Conservation (phyloP, 164 flowering plant species). For the Tinospora cordifolia region DNA sequence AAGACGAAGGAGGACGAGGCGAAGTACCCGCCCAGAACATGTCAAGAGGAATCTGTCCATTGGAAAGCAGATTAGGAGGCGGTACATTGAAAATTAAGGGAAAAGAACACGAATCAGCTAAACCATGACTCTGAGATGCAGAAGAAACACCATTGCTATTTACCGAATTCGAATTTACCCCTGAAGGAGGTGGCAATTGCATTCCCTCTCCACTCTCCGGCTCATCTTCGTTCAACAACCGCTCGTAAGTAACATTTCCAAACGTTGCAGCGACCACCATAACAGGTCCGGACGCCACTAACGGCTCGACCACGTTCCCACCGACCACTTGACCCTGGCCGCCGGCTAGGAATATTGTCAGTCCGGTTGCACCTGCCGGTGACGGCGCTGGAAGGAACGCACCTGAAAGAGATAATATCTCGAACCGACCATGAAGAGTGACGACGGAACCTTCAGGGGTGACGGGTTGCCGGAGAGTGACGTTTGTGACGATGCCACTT, state of each 20-base stretch:
- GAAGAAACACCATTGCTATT: neutral
- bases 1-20: conserved; percentile 9
- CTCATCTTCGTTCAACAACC: conserved; percentile 50
- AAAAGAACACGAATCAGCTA: conserved; percentile 7
- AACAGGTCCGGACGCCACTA: conserved; percentile 65
- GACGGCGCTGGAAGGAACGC: conserved; percentile 65
- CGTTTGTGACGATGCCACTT: conserved; percentile 49
- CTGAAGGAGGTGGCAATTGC: conserved; percentile 21
- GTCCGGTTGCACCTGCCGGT: conserved; percentile 48
- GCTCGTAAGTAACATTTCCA: conserved; percentile 49
- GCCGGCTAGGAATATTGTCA: conserved; percentile 60
- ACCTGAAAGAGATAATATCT: conserved; percentile 57
- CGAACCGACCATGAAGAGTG: conserved; percentile 53
- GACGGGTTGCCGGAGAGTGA: conserved; percentile 47
- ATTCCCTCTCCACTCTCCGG: conserved; percentile 20
- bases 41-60: conserved; percentile 14
- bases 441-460: conserved; percentile 37
- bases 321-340: conserved; percentile 78
- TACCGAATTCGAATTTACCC: conserved; percentile 12
- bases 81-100: conserved; percentile 5
- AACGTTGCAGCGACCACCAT: conserved; percentile 65
- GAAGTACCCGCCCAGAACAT: conserved; percentile 9
- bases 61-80: conserved; percentile 8
- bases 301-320: conserved; percentile 50
- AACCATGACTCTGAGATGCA: conserved; percentile 14